These are phyloP conservation scores for Cylindrotheca fusiformis DNA, from an alignment of 108 stramenopile genomes.

Conservation along the genomic window DNA sequence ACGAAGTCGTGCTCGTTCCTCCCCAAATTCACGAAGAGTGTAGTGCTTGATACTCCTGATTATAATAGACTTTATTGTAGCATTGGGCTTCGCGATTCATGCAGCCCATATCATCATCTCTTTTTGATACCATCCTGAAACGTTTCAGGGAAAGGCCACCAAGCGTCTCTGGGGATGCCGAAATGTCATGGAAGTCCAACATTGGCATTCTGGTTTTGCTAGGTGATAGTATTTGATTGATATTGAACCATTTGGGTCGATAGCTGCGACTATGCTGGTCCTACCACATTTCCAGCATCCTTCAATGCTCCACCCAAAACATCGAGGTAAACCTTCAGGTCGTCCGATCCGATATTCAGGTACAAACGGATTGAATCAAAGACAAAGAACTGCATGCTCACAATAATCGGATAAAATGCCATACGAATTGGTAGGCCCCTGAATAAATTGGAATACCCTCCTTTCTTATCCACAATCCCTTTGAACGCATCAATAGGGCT, in stretches of 20 bases:
- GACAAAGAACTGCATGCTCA: slow-evolving; percentile 68
- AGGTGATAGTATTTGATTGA: too few relatives aligned
- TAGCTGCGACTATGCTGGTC: slow-evolving; percentile 10
- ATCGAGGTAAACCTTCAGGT: slow-evolving; percentile 78
- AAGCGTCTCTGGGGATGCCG: too few relatives aligned
- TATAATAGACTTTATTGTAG: too few relatives aligned
- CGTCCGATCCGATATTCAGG: slow-evolving; percentile 68
- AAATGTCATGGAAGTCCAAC: too few relatives aligned
- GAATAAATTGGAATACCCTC: slow-evolving; percentile 43
- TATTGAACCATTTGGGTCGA: neutral
- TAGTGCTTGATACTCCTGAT: too few relatives aligned
- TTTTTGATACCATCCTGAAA: too few relatives aligned
- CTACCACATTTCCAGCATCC: slow-evolving; percentile 21
- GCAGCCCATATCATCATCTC: too few relatives aligned
- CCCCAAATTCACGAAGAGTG: too few relatives aligned
- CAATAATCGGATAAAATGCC: slow-evolving; percentile 67
- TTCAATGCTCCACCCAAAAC: slow-evolving; percentile 59
- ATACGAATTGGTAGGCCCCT: slow-evolving; percentile 56
- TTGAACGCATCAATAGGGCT: slow-evolving; percentile 46
- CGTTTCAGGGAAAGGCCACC: too few relatives aligned
- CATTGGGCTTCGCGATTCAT: too few relatives aligned
- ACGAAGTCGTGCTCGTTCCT: too few relatives aligned
- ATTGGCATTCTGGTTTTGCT: too few relatives aligned
- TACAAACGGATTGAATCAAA: slow-evolving; percentile 65
- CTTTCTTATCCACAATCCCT: slow-evolving; percentile 24